Base-by-base conservation (phyloP, 805 yeast species). In the Schwanniomyces sp. region DNA sequence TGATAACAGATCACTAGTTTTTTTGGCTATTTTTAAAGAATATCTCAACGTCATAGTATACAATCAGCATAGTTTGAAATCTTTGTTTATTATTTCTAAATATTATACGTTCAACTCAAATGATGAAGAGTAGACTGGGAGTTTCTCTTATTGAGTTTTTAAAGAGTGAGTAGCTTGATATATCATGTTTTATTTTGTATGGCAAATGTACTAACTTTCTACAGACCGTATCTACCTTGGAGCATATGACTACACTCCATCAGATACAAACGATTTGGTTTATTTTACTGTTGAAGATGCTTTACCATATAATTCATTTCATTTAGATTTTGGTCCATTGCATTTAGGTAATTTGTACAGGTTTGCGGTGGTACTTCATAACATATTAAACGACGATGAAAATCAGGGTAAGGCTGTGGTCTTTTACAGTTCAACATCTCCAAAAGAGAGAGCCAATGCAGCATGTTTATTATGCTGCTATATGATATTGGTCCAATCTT, bases 251-350 rank as follows among this genome's bases (percentile, higher is more conserved):
- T 70, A 77, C 52, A 72, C 81, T 12, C 99, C 98, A 1, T 75
- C 72, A 45, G 92, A 90, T 63, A 86, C 92, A 1, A 80, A 77
- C 24, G 85, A 85, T 30, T 69, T 84, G 38, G 96, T 88, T 1
- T 87, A 85, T 66, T 91, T 94, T 70, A 90, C 98, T 0, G 88
- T 94, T 3, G 98, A 94, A 59, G 96, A 91, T 54, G 83, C 92
- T 0, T 78, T 94, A 41, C 95, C 94, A 4, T 94, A 94, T 66
- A 94, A 94, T 62, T 78, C 95, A n/a, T 94, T 94, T 72, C 96
- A 92, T 65, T 77, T 91, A 53, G 99, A 94, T 66, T 94, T 94
- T 68, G 99, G 99, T 41, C 99, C 99, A 0, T 74, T 94, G 55
- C 96, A 92, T 64, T 83, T 92, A 44, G 97, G 97, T 1, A 96